Conservation (phyloP, 768 basidiomycete species). For the Mycena venus region DNA sequence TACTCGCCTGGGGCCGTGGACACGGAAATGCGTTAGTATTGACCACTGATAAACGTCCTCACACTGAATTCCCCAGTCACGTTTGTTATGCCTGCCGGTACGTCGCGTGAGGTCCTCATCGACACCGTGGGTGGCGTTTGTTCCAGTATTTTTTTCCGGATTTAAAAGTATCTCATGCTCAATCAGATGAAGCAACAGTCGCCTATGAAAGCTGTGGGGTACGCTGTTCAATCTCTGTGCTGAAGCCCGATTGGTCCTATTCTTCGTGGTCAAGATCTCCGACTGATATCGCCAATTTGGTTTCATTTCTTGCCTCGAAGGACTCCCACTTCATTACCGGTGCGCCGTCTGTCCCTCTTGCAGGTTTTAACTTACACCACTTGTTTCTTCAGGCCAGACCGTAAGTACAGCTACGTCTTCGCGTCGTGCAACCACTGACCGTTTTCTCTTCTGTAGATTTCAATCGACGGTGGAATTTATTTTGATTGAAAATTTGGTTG, state of each 20-base stretch:
- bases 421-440: background rate
- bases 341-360: no score
- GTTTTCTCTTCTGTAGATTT: background rate
- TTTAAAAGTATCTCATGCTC: background rate
- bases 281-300: constrained; percentile 2
- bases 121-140: background rate
- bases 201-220: background rate
- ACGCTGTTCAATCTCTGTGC: no score
- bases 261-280: background rate
- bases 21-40: constrained; percentile 4
- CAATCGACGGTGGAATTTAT: constrained; percentile 2
- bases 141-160: no score
- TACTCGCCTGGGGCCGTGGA: constrained; percentile 42
- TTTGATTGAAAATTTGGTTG: no score
- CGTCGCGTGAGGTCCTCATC: background rate
- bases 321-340: constrained; percentile 15
- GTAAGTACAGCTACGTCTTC: background rate
- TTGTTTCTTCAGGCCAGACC: background rate
- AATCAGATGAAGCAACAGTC: background rate
- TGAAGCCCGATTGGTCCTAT: no score
- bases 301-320: constrained; percentile 16
- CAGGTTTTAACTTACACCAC: no score
- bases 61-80: background rate
- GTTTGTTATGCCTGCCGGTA: background rate
- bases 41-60: background rate